Evolutionary conservation across 176 grass and related monocot genomes (phyloP), one percentile per base, ranked within the genome.

Genomic region (Lolium perenne): DNA sequence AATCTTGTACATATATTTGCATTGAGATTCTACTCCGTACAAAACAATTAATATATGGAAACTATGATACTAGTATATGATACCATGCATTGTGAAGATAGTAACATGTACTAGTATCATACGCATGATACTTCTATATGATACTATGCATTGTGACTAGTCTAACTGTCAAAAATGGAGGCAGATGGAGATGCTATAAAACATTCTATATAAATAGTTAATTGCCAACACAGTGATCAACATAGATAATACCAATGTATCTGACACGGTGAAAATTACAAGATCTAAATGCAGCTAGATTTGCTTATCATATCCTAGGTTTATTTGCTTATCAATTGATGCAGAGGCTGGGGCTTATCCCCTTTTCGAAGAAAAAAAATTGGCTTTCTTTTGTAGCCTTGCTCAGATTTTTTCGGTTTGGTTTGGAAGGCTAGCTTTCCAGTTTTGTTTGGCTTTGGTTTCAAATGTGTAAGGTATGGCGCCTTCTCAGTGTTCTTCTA

Each of bases 211-310:
- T 73, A 63, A 25, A 87, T 46, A 56, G 41, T 64, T 35, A 62
- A 22, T 55, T 80, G 21, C 40, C 12, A 46, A 53, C 6, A 80
- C 69, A 71, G 60, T 89, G 38, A 49, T 38, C 14, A 71, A 51
- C 4, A 78, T 16, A 25, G 45, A 13, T 3, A 20, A 15, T 80
- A 62, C 25, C 25, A 40, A 51, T 73, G 77, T 23, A 65, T 64
- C 11, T 53, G n/a, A 38, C 4, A 35, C n/a, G 4, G 26, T 60
- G 46, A 45, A 83, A 53, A 11, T 20, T 1, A 10, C 7, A 59
- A 62, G 22, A 50, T 75, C 17, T 75, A 47, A 62, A 8, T 23
- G 38, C 45, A 55, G 14, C 60, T 1, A 66, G 38, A 9, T 35
- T 29, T 66, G 46, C 71, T 74, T 48, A 50, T 48, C 21, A 23